phyloP scores from a whole-genome alignment of 2,329 filamentous ascomycete species.

The Penicillium corylophilum region DNA sequence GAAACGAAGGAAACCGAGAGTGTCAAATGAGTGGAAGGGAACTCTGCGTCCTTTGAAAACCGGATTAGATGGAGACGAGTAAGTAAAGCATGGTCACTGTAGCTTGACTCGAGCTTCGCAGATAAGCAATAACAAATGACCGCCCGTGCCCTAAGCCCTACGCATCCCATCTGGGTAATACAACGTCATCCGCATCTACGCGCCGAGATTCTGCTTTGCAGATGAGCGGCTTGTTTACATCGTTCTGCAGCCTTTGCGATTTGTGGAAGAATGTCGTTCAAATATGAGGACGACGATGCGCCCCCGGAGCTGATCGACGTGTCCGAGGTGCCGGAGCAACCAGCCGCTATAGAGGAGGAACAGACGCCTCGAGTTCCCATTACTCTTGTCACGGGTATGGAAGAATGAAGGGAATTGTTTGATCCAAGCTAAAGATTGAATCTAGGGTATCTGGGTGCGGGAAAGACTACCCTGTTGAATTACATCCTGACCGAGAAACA shows the following conservation, averaged over 20 bases:
- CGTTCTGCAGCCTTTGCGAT: neutral
- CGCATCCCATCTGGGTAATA: conserved; percentile 10
- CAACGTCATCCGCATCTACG: conserved; percentile 25
- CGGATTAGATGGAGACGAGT: conserved; percentile 14
- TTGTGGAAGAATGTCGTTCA: conserved; percentile 14
- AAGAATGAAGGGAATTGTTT: neutral
- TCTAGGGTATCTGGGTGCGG: conserved; percentile 85
- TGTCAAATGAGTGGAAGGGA: conserved; percentile 19
- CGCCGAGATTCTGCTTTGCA: neutral
- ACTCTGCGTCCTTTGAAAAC: conserved; percentile 13
- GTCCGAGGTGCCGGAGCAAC: conserved; percentile 28
- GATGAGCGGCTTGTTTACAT: neutral
- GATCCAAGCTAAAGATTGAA: conserved; percentile 3
- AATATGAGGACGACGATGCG: conserved; percentile 44
- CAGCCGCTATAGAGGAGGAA: conserved; percentile 21
- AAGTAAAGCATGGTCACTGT: conserved; percentile 17
- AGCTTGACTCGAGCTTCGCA: conserved; percentile 6
- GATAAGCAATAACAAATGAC: conserved; percentile 29
- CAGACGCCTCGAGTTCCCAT: conserved; percentile 47
- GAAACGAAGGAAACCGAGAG: conserved; percentile 14
- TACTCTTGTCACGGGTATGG: conserved; percentile 51
- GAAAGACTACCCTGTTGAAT: conserved; percentile 92
- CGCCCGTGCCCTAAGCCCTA: conserved; percentile 38
- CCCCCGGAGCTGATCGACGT: conserved; percentile 47
- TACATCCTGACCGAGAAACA: conserved; percentile 94